phyloP scores from a whole-genome alignment of 192 early-diverging fungal genomes.

The Backusella liffmaniae region DNA sequence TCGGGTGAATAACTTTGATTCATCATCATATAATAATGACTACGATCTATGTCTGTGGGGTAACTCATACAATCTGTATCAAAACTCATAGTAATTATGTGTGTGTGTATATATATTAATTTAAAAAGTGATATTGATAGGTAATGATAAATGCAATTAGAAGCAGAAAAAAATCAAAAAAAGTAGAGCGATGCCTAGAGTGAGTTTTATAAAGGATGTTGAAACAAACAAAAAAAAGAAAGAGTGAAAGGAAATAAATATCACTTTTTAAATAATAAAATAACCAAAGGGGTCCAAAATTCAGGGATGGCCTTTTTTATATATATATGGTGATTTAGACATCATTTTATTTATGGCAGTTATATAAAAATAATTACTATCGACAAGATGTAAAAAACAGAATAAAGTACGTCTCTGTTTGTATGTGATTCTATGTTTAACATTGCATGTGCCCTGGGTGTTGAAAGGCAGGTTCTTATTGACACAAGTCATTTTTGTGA shows the following conservation, averaged over 20 bases:
- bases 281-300: background rate
- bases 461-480: background rate
- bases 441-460: slow-evolving; percentile 3
- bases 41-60: background rate
- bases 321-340: background rate
- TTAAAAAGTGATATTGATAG: background rate
- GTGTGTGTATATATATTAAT: background rate
- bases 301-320: background rate
- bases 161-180: background rate
- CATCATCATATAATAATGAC: background rate
- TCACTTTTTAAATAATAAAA: slow-evolving; percentile 7
- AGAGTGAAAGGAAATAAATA: background rate
- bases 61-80: background rate
- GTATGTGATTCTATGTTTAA: slow-evolving; percentile 1
- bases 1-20: slow-evolving; percentile 10
- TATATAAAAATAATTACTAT: background rate
- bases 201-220: background rate
- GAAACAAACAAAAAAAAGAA: background rate
- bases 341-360: slow-evolving; percentile 1
- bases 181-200: background rate
- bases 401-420: background rate
- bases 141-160: background rate
- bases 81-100: slow-evolving; percentile 1
- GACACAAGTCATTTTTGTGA: slow-evolving; percentile 9
- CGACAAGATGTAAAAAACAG: background rate